Evolutionary conservation across 768 basidiomycete genomes (phyloP), one percentile per base, ranked within the genome.

Genomic region (Panaeolus cyanescens): DNA sequence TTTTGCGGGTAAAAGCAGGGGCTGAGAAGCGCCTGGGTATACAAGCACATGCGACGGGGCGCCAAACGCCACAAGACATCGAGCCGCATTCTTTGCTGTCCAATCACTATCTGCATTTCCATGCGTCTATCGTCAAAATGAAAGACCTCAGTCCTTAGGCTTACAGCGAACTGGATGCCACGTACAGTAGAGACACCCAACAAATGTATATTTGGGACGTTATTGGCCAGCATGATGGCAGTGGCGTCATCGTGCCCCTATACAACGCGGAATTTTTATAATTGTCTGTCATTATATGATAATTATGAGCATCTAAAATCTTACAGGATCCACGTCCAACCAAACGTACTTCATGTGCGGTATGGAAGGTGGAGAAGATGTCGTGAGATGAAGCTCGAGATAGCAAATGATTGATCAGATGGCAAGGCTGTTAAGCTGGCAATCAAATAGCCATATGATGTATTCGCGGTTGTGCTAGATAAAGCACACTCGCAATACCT

Each of bases 171-270:
- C 9, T 28, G 15, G 20, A n/a, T 12, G 10, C 40, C 25, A 61
- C 79, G 66, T 73, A 92, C 93, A 25, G 92, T 92, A 0, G 93
- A 95, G n/a, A 96, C 76, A 1, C 94, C 95, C 5, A 94, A 74
- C 19, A 96, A 83, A 34, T 82, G 73, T 59, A 95, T 82, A 61
- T 87, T 81, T 1, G 83, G 80, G 12, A 81, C 80, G 64, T 92
- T 85, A 4, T 90, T 69, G 4, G 92, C 92, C 8, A 95, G 75
- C 69, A 96, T 77, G 55, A 96, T 87, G 3, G 92, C 93, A 10
- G 86, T 87, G 4, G 91, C 95, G 76, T 96, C 94, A 67, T 96
- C 94, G 67, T 96, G 94, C 13, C 94, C 93, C 91, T 93, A n/a
- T 37, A 60, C 17, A 32, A 19, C 17, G n/a, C 2, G 12, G 32